Evolutionary conservation across 2,329 filamentous ascomycete species (phyloP), one percentile per base, ranked within the genome.

Genomic region (Scortechinia acanthostroma): DNA sequence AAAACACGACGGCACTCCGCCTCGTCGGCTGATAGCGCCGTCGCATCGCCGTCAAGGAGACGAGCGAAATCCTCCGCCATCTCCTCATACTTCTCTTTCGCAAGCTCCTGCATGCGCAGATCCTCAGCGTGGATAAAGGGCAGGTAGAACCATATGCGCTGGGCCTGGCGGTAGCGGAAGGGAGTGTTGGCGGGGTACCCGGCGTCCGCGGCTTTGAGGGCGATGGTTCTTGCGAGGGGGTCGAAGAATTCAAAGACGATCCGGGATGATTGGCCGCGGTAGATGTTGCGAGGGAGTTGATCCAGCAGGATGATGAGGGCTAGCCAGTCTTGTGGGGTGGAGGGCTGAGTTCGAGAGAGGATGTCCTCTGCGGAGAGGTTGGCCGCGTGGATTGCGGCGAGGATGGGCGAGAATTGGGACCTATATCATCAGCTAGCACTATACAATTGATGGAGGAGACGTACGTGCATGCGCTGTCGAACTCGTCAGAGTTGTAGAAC

Each of bases 281-380:
- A 80, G 50, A 76, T 68, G 54, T 85, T 83, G 2, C 81, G 72
- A 0, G 80, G 68, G 35, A 84, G 66, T 53, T 85, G 80, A 49
- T 85, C 81, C 2, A 85, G 67, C 2, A 85, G 64, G 2, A 85
- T 51, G 3, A 79, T 52, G 0, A 83, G 55, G 40, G 68, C 66
- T 2, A 85, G 60, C 58, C 62, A 67, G 49, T 66, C 62, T 4
- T 48, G 20, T 48, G 51, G 43, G 44, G 47, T 43, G 28, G 42
- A 16, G 48, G 55, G 51, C 44, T 48, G 20, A 22, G 48, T 28
- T 30, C 45, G 22, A 47, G 33, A 4, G 20, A 48, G 43, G 22
- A 48, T 43, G 47, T 49, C 22, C n/a, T n/a, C n/a, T n/a, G n/a
- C n/a, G 21, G 35, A 5, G 22, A 42, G 42, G 4, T 13, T 21